These are phyloP conservation scores for Chlorociboria aeruginascens DNA, from an alignment of 495 filamentous ascomycete genomes.

Conservation along the genomic window DNA sequence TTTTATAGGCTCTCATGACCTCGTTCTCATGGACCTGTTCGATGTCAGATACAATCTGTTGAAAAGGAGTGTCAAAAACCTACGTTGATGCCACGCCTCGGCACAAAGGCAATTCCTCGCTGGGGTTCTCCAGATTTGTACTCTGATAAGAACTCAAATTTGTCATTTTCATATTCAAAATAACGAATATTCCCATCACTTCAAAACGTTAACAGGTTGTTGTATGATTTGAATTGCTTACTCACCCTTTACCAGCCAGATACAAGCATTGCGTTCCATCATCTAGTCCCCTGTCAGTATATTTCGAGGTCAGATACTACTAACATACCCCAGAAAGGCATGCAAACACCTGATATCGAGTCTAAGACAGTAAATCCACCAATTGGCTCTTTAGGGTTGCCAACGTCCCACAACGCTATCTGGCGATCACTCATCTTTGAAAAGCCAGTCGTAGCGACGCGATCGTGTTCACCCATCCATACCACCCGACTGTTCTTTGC, in stretches of 20 bases:
- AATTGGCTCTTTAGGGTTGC: slow-evolving; percentile 65
- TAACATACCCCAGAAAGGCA: slow-evolving; percentile 85
- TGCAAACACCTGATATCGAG: slow-evolving; percentile 92
- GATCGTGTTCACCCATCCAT: slow-evolving; percentile 93
- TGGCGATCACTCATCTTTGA: slow-evolving; percentile 97
- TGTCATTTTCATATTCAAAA: slow-evolving; percentile 94
- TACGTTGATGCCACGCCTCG: slow-evolving; percentile 86
- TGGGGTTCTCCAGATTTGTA: slow-evolving; percentile 94
- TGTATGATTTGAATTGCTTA: slow-evolving; percentile 5
- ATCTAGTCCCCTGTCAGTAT: slow-evolving; percentile 35
- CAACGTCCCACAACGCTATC: slow-evolving; percentile 88
- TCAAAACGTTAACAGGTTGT: slow-evolving; percentile 10
- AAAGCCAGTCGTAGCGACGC: slow-evolving; percentile 92
- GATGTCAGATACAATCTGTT: slow-evolving; percentile 14
- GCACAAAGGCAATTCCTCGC: slow-evolving; percentile 87
- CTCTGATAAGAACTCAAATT: slow-evolving; percentile 90
- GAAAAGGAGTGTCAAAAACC: slow-evolving; percentile 14
- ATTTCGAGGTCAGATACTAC: neutral
- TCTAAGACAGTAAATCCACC: slow-evolving; percentile 81
- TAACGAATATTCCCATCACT: slow-evolving; percentile 98
- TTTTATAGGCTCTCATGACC: slow-evolving; percentile 92
- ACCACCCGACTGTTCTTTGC: slow-evolving; percentile 95
- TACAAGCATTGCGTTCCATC: slow-evolving; percentile 89
- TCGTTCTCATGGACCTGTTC: slow-evolving; percentile 81
- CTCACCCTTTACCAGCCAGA: slow-evolving; percentile 90